Percentiles rank a stretch among this genome's conserved stretches.
Conservation (phyloP, 2,329 filamentous ascomycete genomes). For the Chaetomium sp. region DNA sequence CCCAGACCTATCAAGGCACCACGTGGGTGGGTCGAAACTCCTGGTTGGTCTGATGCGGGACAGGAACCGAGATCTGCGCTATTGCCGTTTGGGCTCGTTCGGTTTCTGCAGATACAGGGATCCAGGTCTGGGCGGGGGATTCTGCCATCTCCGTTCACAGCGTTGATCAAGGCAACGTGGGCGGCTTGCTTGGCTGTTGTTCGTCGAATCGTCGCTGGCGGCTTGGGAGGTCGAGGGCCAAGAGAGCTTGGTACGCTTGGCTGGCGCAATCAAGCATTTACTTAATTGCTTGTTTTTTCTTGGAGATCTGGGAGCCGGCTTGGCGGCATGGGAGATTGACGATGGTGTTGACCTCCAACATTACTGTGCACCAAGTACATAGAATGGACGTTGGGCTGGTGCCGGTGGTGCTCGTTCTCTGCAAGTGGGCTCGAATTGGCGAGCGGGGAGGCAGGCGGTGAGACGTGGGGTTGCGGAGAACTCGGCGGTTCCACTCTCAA, state of each 20-base stretch:
- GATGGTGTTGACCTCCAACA: neutral
- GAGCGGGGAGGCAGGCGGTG: slow-evolving; percentile 7
- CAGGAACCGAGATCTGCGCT: slow-evolving; percentile 15
- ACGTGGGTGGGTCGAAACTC: slow-evolving; percentile 16
- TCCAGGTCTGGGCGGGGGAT: neutral
- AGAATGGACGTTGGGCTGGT: neutral
- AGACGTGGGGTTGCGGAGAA: slow-evolving; percentile 2
- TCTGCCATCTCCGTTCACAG: neutral
- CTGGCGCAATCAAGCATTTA: neutral
- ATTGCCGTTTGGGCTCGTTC: neutral
- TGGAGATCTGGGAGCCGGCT: slow-evolving; percentile 7
- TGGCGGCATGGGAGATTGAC: neutral
- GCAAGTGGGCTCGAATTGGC: neutral
- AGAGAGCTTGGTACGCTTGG: slow-evolving; percentile 7
- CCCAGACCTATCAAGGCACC: slow-evolving; percentile 19
- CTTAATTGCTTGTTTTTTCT: slow-evolving; percentile 7
- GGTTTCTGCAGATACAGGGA: neutral
- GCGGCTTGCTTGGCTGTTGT: neutral
- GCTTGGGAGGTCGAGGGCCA: neutral
- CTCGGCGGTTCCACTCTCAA: neutral
- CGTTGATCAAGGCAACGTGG: neutral
- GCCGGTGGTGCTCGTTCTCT: neutral
- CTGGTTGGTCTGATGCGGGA: slow-evolving; percentile 16
- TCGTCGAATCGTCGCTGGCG: neutral
- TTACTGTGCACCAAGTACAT: no score